phyloP scores from a whole-genome alignment of 768 basidiomycete species.

The Chlorophyllum brunneum region DNA sequence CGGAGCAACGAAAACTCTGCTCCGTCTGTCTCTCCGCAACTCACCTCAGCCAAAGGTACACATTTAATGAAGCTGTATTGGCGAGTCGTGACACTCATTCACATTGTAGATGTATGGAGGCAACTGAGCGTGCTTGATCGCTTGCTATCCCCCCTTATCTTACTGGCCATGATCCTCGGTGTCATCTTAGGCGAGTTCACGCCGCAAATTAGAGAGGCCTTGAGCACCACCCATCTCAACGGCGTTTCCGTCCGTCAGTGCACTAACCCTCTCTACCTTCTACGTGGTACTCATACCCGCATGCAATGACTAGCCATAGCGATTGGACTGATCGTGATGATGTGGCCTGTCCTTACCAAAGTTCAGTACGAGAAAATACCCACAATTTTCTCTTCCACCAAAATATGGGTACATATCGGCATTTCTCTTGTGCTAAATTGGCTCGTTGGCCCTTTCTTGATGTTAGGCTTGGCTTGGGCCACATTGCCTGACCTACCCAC shows the following conservation, averaged over 20 bases:
- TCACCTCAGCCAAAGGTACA: neutral
- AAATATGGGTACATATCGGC: constrained; percentile 64
- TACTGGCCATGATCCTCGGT: constrained; percentile 6
- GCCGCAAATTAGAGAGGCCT: constrained; percentile 52
- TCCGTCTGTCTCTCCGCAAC: neutral
- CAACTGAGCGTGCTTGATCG: constrained; percentile 7
- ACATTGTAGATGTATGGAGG: constrained; percentile 1
- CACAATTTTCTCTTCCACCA: constrained; percentile 42
- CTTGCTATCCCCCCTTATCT: constrained; percentile 1
- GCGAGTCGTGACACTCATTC: neutral
- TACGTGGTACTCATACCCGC: neutral
- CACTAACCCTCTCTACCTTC: neutral
- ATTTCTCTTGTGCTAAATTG: constrained; percentile 74
- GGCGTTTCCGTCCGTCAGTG: constrained; percentile 76
- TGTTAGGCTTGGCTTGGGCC: constrained; percentile 86
- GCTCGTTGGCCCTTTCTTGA: constrained; percentile 76
- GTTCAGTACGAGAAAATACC: constrained; percentile 76
- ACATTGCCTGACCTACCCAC: constrained; percentile 69
- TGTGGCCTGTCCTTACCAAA: constrained; percentile 80
- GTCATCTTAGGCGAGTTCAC: constrained; percentile 58
- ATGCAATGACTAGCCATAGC: constrained; percentile 57
- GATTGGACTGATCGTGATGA: constrained; percentile 80
- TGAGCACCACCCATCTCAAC: constrained; percentile 57
- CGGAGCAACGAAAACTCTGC: too few species aligned
- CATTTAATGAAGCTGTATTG: neutral